Evolutionary conservation across 148 eudicot species (phyloP).

Genomic region (Cornus kousa): DNA sequence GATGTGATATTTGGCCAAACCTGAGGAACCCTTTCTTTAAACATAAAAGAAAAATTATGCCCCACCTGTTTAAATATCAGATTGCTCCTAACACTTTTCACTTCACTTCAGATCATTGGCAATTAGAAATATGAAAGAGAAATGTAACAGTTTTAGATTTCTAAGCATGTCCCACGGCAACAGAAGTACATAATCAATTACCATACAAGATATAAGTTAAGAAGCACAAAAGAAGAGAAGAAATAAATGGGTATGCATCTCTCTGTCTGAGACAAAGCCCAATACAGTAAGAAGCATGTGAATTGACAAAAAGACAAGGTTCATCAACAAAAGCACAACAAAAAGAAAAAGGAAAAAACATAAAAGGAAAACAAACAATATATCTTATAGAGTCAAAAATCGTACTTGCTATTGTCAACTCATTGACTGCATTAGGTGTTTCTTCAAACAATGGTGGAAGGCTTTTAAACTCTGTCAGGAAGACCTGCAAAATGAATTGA

Average conservation of each 20-base stretch:
- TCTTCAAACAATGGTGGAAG: slow-evolving; percentile 81
- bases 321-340: background rate
- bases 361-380: background rate
- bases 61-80: background rate
- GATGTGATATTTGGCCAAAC: no score
- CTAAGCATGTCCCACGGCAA: background rate
- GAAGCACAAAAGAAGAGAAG: background rate
- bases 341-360: background rate
- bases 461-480: slow-evolving; percentile 67
- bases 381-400: slow-evolving; percentile 1
- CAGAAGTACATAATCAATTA: background rate
- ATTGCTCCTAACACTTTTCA: background rate
- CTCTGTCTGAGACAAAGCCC: background rate
- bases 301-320: background rate
- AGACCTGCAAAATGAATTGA: slow-evolving; percentile 46
- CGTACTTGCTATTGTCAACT: slow-evolving; percentile 84
- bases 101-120: background rate
- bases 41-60: background rate
- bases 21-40: no score
- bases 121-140: no score
- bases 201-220: background rate
- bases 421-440: slow-evolving; percentile 67
- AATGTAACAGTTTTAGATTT: no score
- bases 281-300: background rate
- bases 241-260: background rate